Percentiles rank a stretch among this genome's conserved stretches.
Conservation (phyloP, 176 grass and related monocot genomes). For the Carex littledalei region DNA sequence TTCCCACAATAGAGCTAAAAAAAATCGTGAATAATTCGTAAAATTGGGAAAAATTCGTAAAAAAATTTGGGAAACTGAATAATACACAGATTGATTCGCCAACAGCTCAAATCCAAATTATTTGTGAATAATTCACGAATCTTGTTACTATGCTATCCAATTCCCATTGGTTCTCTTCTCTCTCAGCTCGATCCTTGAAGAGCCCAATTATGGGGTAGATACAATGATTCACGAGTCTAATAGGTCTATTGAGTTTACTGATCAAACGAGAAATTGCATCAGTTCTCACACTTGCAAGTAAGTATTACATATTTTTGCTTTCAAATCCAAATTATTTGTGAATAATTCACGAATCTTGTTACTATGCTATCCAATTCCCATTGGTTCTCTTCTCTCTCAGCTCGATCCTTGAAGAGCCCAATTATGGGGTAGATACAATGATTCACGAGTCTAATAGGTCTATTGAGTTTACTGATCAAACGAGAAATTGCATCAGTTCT, state of each 20-base stretch:
- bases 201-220: neutral
- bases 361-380: neutral
- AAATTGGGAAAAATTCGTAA: too few species aligned
- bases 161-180: neutral
- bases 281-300: conserved; percentile 16
- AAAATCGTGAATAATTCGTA: too few species aligned
- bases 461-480: neutral
- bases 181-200: neutral
- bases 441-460: neutral
- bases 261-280: neutral
- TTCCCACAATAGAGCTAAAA: too few species aligned
- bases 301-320: neutral
- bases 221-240: neutral
- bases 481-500: neutral
- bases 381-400: neutral
- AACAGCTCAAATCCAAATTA: too few species aligned
- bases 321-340: too few species aligned
- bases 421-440: neutral
- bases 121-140: too few species aligned
- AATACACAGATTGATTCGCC: too few species aligned
- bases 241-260: neutral
- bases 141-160: too few species aligned
- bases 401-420: neutral
- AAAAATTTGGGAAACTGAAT: too few species aligned
- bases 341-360: too few species aligned